Base-by-base conservation (phyloP, 1,139 yeast genomes). In the Hyphopichia wangnamkhiaoensis region DNA sequence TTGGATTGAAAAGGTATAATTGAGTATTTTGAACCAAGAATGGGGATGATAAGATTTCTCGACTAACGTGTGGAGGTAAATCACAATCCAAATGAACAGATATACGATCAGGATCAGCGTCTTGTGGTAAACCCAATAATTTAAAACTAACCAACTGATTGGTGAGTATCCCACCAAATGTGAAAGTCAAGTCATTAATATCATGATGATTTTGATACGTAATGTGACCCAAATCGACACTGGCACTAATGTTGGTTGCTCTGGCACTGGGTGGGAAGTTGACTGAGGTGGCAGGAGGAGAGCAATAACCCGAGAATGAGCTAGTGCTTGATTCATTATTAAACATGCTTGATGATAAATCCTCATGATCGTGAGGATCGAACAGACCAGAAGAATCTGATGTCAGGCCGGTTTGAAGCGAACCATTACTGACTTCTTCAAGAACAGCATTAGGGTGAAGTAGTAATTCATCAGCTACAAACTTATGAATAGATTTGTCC, bases 61-160 rank as follows among this genome's bases (percentile, higher is more conserved):
- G 49, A 45, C 64, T 63, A 21, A 72, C 54, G 43, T 60, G 63
- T 2, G 77, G 77, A 1, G 78, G 78, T 24, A 70, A 47, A 12
- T 65, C 65, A 33, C 63, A 61, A 3, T 74, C 69, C 34, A 72
- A 63, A 38, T 67, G 55, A 1, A 72, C 65, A 4, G 74, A 67
- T 5, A 72, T 60, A 28, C 53, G 58, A 4, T 53, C 47, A 4
- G 64, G 53, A 34, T 61, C 63, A 3, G 61, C 59, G 33, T 60
- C 53, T 5, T 40, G 44, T 1, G 77, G 77, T 8, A 72, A 50
- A 1, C 75, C 75, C 32, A 66, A 43, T 18, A 54, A 51, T n/a
- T 52, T 50, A 31, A 69, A 59, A 29, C 50, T 52, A 7, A 54
- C 40, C 12, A 40, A 35, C 20, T 50, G 52, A 19, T 56, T 50